A percentile compares a stretch with the other conserved stretches of the same genome.
These are phyloP conservation scores for Dorcoceras hygrometricum DNA, from an alignment of 257 asterid genomes.

Conservation along the genomic window DNA sequence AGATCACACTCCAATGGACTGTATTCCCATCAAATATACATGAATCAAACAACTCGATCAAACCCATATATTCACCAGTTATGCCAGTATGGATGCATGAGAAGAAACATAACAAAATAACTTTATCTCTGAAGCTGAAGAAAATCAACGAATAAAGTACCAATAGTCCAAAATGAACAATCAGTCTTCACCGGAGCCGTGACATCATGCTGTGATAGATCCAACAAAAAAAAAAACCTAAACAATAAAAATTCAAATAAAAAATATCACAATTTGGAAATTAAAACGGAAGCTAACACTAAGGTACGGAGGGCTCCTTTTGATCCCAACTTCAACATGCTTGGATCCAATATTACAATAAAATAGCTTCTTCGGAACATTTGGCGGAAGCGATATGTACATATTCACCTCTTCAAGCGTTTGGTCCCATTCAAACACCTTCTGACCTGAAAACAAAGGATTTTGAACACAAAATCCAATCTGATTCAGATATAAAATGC, in stretches of 20 bases:
- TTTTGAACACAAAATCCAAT: conserved; percentile 7
- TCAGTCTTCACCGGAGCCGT: conserved; percentile 84
- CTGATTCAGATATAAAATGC: background rate
- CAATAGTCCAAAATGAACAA: conserved; percentile 94
- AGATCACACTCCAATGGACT: background rate
- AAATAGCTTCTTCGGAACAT: conserved; percentile 85
- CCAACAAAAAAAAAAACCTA: background rate
- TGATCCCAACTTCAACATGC: conserved; percentile 91
- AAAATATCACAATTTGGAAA: conserved; percentile 1
- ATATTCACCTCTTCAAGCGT: conserved; percentile 95
- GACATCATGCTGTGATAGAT: conserved; percentile 63
- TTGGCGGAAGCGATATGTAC: conserved; percentile 75
- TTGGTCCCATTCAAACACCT: conserved; percentile 98
- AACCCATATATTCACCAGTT: background rate
- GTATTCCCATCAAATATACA: background rate
- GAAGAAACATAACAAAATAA: background rate
- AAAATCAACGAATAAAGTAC: conserved; percentile 35
- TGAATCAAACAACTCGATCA: background rate
- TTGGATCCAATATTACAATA: conserved; percentile 67
- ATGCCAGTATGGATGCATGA: background rate
- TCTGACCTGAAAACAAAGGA: conserved; percentile 56
- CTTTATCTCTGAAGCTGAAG: background rate
- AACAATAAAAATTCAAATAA: background rate
- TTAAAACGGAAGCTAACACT: conserved; percentile 41
- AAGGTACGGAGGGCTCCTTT: conserved; percentile 93